Conservation (phyloP, 441 rosid genomes). For the Erodium trifolium region DNA sequence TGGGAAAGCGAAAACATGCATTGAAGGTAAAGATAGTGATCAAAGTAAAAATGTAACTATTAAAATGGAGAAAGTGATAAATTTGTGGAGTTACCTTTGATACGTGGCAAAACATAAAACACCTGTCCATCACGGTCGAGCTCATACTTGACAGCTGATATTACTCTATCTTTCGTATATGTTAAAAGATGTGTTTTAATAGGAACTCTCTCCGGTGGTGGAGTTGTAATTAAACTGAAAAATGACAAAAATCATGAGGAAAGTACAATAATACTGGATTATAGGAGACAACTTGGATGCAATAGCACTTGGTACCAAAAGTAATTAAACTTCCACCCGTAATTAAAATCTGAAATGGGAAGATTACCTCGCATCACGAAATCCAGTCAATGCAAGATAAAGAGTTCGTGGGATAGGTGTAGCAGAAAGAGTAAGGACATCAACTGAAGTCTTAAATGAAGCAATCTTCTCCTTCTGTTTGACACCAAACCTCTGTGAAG, state of each 20-base stretch:
- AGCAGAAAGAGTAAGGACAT: conserved; percentile 94
- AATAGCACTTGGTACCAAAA: conserved; percentile 7
- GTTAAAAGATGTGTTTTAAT: conserved; percentile 80
- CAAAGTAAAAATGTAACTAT: neutral
- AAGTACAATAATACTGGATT: conserved; percentile 11
- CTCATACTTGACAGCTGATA: conserved; percentile 71
- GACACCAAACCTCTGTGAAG: conserved; percentile 84
- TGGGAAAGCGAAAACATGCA: neutral
- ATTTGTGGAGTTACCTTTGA: conserved; percentile 52
- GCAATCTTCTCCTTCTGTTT: conserved; percentile 98
- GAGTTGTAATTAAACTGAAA: conserved; percentile 85
- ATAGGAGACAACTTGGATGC: conserved; percentile 8
- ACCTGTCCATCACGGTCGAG: conserved; percentile 90
- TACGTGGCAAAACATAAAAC: conserved; percentile 90
- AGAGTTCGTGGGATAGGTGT: conserved; percentile 98
- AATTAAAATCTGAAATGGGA: conserved; percentile 8
- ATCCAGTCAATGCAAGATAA: conserved; percentile 91
- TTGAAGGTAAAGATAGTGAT: neutral
- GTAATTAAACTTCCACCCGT: conserved; percentile 9
- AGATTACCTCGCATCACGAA: conserved; percentile 95
- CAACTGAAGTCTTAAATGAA: conserved; percentile 88
- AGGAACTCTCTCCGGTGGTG: conserved; percentile 98
- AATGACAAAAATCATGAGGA: conserved; percentile 17
- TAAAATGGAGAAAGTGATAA: conserved; percentile 13
- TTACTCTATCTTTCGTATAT: conserved; percentile 48